Evolutionary conservation across 306 rosid genomes (phyloP).

Genomic region (Gleditsia sinensis): DNA sequence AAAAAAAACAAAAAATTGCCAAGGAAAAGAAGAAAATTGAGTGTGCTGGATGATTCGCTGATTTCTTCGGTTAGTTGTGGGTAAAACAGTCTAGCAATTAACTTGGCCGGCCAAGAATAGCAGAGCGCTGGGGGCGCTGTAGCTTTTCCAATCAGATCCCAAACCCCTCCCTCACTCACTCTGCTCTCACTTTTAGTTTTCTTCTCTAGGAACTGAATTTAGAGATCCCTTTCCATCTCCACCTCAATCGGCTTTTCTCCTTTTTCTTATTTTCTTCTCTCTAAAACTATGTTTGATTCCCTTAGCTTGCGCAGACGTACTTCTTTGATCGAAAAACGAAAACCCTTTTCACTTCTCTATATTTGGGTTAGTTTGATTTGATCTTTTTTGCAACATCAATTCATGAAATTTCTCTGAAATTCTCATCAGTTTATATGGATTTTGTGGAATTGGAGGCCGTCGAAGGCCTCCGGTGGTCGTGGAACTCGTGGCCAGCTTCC

Average conservation of each 20-base stretch:
- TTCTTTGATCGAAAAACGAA: neutral
- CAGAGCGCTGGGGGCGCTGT: no score
- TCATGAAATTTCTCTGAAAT: constrained; percentile 13
- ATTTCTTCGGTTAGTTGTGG: no score
- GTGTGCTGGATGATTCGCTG: no score
- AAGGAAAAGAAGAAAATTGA: no score
- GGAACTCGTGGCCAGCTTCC: constrained; percentile 89
- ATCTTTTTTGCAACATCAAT: neutral
- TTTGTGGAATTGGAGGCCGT: constrained; percentile 81
- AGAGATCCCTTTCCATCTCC: no score
- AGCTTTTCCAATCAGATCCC: no score
- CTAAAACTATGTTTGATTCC: neutral
- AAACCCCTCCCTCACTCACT: no score
- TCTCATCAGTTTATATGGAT: constrained; percentile 51
- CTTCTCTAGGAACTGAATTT: no score
- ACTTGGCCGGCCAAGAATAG: no score
- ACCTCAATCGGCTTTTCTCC: neutral
- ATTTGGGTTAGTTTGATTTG: neutral
- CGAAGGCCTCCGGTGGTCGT: constrained; percentile 95
- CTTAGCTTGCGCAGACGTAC: neutral
- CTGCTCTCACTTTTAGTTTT: no score
- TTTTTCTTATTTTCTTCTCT: neutral
- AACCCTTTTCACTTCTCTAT: neutral
- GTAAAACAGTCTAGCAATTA: no score
- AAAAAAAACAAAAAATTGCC: no score